phyloP scores from a whole-genome alignment of 768 basidiomycete species.

The Boletus edulis region DNA sequence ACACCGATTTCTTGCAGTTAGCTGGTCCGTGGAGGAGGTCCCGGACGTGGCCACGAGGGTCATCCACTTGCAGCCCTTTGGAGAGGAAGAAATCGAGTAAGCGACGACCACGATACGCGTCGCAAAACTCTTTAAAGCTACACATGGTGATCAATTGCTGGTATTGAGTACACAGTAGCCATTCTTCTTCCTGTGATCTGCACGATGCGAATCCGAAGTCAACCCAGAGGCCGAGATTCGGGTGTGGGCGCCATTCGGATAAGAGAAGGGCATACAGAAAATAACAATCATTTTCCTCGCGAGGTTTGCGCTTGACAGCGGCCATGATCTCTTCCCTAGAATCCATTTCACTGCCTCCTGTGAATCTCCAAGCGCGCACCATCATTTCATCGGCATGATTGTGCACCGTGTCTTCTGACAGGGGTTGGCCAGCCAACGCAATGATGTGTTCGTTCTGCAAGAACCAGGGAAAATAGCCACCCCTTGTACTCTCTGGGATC shows the following conservation, averaged over 20 bases:
- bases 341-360: not conserved
- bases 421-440: not conserved
- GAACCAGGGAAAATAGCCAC: constrained; percentile 2
- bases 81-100: not conserved
- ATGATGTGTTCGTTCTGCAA: constrained; percentile 3
- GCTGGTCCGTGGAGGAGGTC: not conserved
- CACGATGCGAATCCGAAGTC: constrained; percentile 2
- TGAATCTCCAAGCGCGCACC: not conserved
- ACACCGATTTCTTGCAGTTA: not conserved
- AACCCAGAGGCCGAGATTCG: not conserved
- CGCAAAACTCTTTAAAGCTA: constrained; percentile 1
- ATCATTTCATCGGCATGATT: not conserved
- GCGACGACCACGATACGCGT: not conserved
- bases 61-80: not conserved
- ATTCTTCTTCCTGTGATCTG: not conserved
- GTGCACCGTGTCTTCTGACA: not conserved
- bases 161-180: no score
- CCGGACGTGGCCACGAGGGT: not conserved
- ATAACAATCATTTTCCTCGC: not conserved
- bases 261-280: not conserved
- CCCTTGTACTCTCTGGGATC: not conserved
- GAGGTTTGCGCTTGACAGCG: not conserved
- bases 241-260: not conserved
- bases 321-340: not conserved
- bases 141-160: not conserved